Evolutionary conservation across 1,284 basidiomycete genomes (phyloP).

Genomic region (Puccinia novopanici): DNA sequence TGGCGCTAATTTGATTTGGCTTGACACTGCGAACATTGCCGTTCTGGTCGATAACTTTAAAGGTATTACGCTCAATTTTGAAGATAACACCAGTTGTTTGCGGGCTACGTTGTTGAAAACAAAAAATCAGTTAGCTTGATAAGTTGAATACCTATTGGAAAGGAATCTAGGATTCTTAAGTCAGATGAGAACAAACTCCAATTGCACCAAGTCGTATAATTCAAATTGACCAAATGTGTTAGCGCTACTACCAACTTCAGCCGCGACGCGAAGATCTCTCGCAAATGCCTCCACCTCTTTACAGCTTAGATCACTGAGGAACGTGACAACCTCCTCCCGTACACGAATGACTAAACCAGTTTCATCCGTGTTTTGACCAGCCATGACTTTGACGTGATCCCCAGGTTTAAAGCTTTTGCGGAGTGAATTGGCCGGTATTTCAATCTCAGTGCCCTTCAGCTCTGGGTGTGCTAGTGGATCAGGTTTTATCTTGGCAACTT

Average conservation of each 20-base stretch:
- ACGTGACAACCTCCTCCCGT: slow-evolving; percentile 75
- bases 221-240: slow-evolving; percentile 91
- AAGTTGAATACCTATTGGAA: not conserved
- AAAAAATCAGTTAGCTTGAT: not conserved
- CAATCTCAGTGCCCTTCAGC: slow-evolving; percentile 68
- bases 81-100: slow-evolving; percentile 95
- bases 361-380: slow-evolving; percentile 89
- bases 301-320: slow-evolving; percentile 95
- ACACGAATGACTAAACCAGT: slow-evolving; percentile 94
- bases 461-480: slow-evolving; percentile 67
- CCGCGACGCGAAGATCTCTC: slow-evolving; percentile 94
- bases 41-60: slow-evolving; percentile 93
- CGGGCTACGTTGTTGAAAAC: slow-evolving; percentile 63
- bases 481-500: slow-evolving; percentile 66
- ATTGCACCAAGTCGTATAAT: slow-evolving; percentile 90
- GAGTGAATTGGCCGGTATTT: slow-evolving; percentile 83
- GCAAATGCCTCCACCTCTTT: slow-evolving; percentile 96
- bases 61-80: slow-evolving; percentile 92
- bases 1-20: slow-evolving; percentile 84
- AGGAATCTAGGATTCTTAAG: not conserved
- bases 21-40: slow-evolving; percentile 84
- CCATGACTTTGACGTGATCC: slow-evolving; percentile 98
- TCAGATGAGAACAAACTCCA: slow-evolving; percentile 71
- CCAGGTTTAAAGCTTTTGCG: slow-evolving; percentile 93
- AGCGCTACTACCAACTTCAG: slow-evolving; percentile 86